Base-by-base conservation (phyloP, 257 asterid species). In the Salvia rosmarinus region DNA sequence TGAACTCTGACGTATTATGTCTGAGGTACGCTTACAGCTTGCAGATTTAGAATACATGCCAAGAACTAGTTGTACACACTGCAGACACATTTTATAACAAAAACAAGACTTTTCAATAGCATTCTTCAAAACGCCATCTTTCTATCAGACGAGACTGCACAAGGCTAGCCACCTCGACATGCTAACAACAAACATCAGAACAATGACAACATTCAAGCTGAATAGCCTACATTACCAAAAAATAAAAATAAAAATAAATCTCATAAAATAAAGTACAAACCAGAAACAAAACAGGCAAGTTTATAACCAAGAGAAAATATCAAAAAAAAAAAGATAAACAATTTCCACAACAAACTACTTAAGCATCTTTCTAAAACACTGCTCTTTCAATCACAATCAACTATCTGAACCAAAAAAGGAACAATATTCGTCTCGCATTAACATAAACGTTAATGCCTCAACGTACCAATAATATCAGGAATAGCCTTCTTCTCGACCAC, bases 381-480 rank as follows among this genome's bases (percentile, higher is more conserved):
- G 51, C 13, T 54, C 52, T 25, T 5, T 46, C 16, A 66, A 56
- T 70, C 6, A 16, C 16, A 37, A 47, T 34, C n/a, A 67, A 47
- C 16, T 42, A 46, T 39, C 68, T 19, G 28, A 66, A 23, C 4
- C 76, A 67, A 52, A 59, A 30, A 59, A 62, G 6, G 30, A 68
- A 61, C 35, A 17, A 4, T n/a, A 32, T 64, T 9, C 19, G 13
- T 3, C 5, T 42, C 10, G 46, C 17, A 23, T 2, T 9, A 61
- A 49, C 20, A 69, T 3, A 68, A 42, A 11, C 6, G n/a, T 42
- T 14, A 61, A 46, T 28, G 34, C 49, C 50, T 19, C 30, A 40
- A 77, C 56, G 28, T 73, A 89, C 98, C 98, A 76, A 93, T 79
- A 49, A 93, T 89, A 80, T 94, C 96, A 74, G 99, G 99, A 82